A percentile compares a stretch with the other conserved stretches of the same genome.
phyloP scores from a whole-genome alignment of 2,329 filamentous ascomycete species.

The Claviceps pazoutovae region DNA sequence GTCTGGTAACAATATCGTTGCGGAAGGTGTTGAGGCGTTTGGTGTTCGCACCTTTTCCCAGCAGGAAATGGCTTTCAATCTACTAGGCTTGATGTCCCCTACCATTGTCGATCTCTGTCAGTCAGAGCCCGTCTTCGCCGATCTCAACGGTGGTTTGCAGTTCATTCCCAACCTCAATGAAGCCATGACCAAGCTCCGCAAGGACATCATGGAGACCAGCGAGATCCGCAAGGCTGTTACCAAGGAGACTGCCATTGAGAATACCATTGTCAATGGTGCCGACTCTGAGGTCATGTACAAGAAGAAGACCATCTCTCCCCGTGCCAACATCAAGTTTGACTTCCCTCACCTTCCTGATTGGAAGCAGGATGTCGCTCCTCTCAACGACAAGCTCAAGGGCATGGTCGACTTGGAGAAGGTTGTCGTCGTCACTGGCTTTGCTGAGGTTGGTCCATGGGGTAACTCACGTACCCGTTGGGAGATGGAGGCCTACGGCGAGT shows the following conservation, averaged over 20 bases:
- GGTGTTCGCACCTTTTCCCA: constrained; percentile 97
- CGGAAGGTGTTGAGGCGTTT: constrained; percentile 90
- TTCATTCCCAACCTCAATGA: constrained; percentile 94
- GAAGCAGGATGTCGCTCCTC: constrained; percentile 78
- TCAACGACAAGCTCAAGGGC: constrained; percentile 78
- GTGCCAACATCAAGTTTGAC: constrained; percentile 95
- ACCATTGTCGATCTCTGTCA: constrained; percentile 92
- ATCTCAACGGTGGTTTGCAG: constrained; percentile 93
- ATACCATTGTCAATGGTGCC: constrained; percentile 93
- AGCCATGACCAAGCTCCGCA: constrained; percentile 82
- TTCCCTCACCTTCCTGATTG: constrained; percentile 86
- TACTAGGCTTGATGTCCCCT: constrained; percentile 90
- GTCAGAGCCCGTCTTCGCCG: constrained; percentile 86
- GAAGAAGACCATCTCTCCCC: constrained; percentile 82
- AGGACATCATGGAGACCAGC: constrained; percentile 88
- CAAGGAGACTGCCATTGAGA: constrained; percentile 91
- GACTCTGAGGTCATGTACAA: constrained; percentile 86
- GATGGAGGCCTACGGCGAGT: constrained; percentile 94
- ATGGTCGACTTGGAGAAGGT: constrained; percentile 99
- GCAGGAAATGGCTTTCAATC: constrained; percentile 98
- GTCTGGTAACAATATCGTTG: constrained; percentile 94
- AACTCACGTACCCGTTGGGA: constrained; percentile 98
- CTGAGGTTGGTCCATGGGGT: constrained; percentile 94
- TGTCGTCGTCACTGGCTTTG: constrained; percentile 91
- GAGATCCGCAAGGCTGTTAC: constrained; percentile 87